Evolutionary conservation across 805 yeast genomes (phyloP).

Genomic region (Candida broadrunensis): DNA sequence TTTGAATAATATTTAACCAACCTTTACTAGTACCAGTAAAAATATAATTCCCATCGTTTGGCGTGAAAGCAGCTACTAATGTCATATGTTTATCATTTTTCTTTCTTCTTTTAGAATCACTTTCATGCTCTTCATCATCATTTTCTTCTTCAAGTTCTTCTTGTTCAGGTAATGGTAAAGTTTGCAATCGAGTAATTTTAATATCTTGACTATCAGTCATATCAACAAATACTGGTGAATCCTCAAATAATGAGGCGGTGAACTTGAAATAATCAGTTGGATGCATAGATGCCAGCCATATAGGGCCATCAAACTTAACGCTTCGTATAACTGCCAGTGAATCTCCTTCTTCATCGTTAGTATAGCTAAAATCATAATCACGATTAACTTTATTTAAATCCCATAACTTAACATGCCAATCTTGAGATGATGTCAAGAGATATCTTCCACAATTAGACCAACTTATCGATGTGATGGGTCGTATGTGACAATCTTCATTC

Average conservation of each 20-base stretch:
- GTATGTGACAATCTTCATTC: conserved; percentile 54
- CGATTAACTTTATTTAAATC: conserved; percentile 47
- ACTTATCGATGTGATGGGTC: conserved; percentile 66
- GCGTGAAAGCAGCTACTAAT: conserved; percentile 47
- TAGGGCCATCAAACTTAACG: conserved; percentile 61
- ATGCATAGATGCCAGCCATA: conserved; percentile 65
- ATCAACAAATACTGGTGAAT: conserved; percentile 53
- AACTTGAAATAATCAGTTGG: conserved; percentile 48
- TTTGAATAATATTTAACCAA: conserved; percentile 52
- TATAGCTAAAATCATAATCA: conserved; percentile 9
- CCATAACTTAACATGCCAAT: conserved; percentile 83
- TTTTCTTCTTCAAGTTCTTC: conserved; percentile 4
- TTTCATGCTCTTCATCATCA: conserved; percentile 14
- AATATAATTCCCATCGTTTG: conserved; percentile 50
- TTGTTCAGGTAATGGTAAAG: conserved; percentile 12
- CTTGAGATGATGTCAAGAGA: conserved; percentile 69
- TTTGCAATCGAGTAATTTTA: conserved; percentile 14
- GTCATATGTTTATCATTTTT: conserved; percentile 41
- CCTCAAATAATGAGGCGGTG: conserved; percentile 66
- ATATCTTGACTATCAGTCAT: conserved; percentile 17
- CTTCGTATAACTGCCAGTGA: conserved; percentile 35
- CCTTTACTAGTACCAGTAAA: conserved; percentile 83
- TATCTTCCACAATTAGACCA: conserved; percentile 78
- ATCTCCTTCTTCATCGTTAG: not conserved
- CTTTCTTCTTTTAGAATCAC: conserved; percentile 9